Evolutionary conservation across 371 early-diverging fungal genomes (phyloP), one percentile per base, ranked within the genome.

Genomic region (Cokeromyces recurvatus): DNA sequence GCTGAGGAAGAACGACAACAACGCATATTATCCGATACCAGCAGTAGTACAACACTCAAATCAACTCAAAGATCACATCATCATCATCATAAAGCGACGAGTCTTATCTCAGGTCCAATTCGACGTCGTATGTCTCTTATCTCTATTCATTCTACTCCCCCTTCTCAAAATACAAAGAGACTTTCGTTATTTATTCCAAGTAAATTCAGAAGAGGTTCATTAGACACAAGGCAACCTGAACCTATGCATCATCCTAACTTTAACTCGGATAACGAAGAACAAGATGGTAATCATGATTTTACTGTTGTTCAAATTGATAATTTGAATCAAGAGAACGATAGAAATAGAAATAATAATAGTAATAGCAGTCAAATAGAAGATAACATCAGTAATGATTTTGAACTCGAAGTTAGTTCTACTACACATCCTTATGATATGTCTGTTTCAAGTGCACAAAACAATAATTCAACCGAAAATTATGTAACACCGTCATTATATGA

Each of bases 11-110:
- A 34, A 34, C n/a, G 11, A 11, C 38, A 40, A n/a, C 32, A 32
- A 12, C 37, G 34, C 2, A 31, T 60, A 12, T 15, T 53, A 1
- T 69, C 70, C 5, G 29, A 29, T 29, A 29, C 5, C 8, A 29
- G 11, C 11, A 29, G 29, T 11, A 8, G 8, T 29, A 29, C 29
- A 11, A 29, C 29, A 29, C n/a, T n/a, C n/a, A n/a, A n/a, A n/a
- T n/a, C n/a, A n/a, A 7, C 29, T 7, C 5, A 27, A 27, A 27
- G 29, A 27, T 27, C 29, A 7, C n/a, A n/a, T n/a, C n/a, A n/a
- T n/a, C n/a, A n/a, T n/a, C n/a, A n/a, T n/a, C n/a, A n/a, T n/a
- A 29, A 11, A 29, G 29, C 29, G 8, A 11, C 8, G 8, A 29
- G 29, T 29, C 5, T 8, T 5, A 29, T 8, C 8, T 34, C 35